These are phyloP conservation scores for Pachysolen tannophilus DNA, from an alignment of 805 yeast genomes.

Conservation along the genomic window DNA sequence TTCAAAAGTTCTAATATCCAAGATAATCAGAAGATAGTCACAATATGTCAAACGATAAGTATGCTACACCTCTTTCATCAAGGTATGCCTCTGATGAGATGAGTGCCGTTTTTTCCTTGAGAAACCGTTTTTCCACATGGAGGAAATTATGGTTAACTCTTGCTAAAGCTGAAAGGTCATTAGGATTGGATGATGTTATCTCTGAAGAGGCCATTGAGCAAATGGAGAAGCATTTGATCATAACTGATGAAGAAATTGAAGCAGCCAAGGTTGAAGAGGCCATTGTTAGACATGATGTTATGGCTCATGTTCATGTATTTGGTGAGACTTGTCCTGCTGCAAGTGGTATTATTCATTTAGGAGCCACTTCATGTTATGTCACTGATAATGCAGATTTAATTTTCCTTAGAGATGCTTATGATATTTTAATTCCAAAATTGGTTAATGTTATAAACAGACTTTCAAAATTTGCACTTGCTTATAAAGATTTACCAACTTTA, in stretches of 20 bases:
- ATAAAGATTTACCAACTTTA: constrained; percentile 92
- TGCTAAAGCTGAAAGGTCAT: constrained; percentile 91
- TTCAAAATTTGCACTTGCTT: constrained; percentile 76
- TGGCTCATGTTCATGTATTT: constrained; percentile 97
- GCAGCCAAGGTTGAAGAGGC: constrained; percentile 92
- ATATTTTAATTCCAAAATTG: constrained; percentile 84
- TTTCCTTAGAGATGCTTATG: constrained; percentile 93
- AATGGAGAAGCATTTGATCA: constrained; percentile 67
- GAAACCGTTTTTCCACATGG: constrained; percentile 97
- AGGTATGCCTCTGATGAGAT: constrained; percentile 98
- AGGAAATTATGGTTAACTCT: constrained; percentile 93
- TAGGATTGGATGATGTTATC: constrained; percentile 72
- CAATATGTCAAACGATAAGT: constrained; percentile 54
- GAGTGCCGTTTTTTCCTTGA: constrained; percentile 84
- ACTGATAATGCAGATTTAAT: constrained; percentile 98
- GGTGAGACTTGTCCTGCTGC: constrained; percentile 93
- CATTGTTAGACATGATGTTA: constrained; percentile 96
- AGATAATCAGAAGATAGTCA: too few species aligned
- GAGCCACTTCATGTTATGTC: constrained; percentile 97
- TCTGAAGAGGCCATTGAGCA: constrained; percentile 88
- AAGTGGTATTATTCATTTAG: constrained; percentile 95
- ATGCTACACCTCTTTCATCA: constrained; percentile 88
- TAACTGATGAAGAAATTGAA: constrained; percentile 89
- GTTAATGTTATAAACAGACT: constrained; percentile 93
- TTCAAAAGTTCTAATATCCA: too few species aligned